phyloP scores from a whole-genome alignment of 306 rosid species.

The Medicago ruthenica region DNA sequence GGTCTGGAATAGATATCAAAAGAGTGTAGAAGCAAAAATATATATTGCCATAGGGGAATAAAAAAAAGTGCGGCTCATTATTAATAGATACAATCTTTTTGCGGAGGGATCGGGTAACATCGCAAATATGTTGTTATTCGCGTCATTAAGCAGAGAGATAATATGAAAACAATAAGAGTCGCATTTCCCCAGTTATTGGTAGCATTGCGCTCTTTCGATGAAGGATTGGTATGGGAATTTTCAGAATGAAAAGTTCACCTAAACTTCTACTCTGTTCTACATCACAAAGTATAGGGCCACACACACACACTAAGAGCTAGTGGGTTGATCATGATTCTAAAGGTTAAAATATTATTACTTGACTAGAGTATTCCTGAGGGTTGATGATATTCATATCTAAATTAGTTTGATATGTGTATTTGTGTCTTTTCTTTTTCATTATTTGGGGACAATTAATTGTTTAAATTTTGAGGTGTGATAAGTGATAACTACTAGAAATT shows the following conservation, averaged over 20 bases:
- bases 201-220: not conserved
- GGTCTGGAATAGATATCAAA: not conserved
- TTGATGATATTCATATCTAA: not conserved
- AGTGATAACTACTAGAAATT: no score
- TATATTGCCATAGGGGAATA: not conserved
- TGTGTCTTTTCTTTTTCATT: not conserved
- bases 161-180: no score
- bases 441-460: not conserved
- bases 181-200: not conserved
- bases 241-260: not conserved
- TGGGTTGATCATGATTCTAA: not conserved
- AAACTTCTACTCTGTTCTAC: not conserved
- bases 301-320: not conserved
- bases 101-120: not conserved
- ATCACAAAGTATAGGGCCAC: not conserved
- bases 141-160: no score
- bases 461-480: no score
- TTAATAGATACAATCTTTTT: not conserved
- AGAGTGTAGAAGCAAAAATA: not conserved
- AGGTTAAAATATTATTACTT: not conserved
- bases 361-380: not conserved
- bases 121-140: not conserved
- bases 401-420: no score
- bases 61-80: not conserved
- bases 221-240: not conserved